phyloP scores from a whole-genome alignment of 2,329 filamentous ascomycete species.

The Pyrenophora graminea region DNA sequence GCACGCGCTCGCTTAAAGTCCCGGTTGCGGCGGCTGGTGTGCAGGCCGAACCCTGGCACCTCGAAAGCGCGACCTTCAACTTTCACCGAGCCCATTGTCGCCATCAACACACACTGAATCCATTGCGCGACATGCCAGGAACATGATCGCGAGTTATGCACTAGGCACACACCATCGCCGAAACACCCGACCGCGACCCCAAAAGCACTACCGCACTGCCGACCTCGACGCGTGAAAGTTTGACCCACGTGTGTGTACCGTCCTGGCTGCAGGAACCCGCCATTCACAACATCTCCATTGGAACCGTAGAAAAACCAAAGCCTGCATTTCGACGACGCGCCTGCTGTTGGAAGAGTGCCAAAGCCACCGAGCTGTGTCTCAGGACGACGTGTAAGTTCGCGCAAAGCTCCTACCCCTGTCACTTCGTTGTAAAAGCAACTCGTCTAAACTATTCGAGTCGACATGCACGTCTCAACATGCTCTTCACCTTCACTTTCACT shows the following conservation, averaged over 20 bases:
- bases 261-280: conserved; percentile 16
- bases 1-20: conserved; percentile 14
- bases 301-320: conserved; percentile 15
- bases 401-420: conserved; percentile 11
- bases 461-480: conserved; percentile 4
- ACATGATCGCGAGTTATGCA: conserved; percentile 24
- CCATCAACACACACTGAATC: conserved; percentile 14
- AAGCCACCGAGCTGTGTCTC: conserved; percentile 1
- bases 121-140: conserved; percentile 8
- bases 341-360: not conserved
- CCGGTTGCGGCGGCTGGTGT: conserved; percentile 19
- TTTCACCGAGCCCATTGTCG: conserved; percentile 17
- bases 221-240: conserved; percentile 34
- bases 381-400: conserved; percentile 14
- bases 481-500: conserved; percentile 10
- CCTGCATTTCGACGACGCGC: conserved; percentile 3
- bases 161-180: conserved; percentile 13
- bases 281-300: conserved; percentile 16
- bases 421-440: conserved; percentile 7
- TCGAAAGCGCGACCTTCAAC: conserved; percentile 24
- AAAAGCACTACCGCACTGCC: conserved; percentile 15
- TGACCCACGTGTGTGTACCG: conserved; percentile 31
- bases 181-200: conserved; percentile 6
- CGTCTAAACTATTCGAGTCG: conserved; percentile 2
- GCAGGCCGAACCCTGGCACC: conserved; percentile 18